Base-by-base conservation (phyloP, 768 basidiomycete genomes). In the Leccinum arenicola region DNA sequence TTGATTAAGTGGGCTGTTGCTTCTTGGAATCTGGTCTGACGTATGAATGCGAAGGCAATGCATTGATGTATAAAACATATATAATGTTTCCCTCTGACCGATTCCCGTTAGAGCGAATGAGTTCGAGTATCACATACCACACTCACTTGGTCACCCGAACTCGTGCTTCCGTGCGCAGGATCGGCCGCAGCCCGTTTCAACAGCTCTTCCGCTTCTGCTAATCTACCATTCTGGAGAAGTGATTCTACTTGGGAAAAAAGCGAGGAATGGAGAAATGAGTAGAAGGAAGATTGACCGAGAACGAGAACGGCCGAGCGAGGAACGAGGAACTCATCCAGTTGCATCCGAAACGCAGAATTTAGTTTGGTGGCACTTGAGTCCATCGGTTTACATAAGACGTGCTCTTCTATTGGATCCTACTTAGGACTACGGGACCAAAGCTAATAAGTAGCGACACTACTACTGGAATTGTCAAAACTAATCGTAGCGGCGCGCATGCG, bases 11-110 rank as follows among this genome's bases (percentile, higher is more conserved):
- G 82, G 61, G 82, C 83, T 17, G 87, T 88, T 1, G 94, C 93
- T 58, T 92, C 88, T 61, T 89, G 86, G 69, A 97, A 95, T 52
- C 86, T 77, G 0, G 91, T 93, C 70, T 92, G 90, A 31, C 78
- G 71, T 68, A 95, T 80, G 64, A 87, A 87, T 70, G 87, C 82
- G 68, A 90, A 90, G 15, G 91, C 94, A 55, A 95, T 83, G 35
- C 85, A 84, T 64, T 93, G 89, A 69, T 91, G 91, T 36, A 93
- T 79, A 64, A 91, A 92, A 60, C 82, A 29, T 29, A 29, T 29
- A 81, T 51, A 94, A 75, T 65, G 90, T 89, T 35, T 89, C 88
- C 11, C 73, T 77, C 81, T 87, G 40, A 27, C 12, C 12, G 51
- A 48, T 45, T n/a, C 38, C 60, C 64, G 54, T 63, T 48, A 66